A percentile compares a stretch with the other conserved stretches of the same genome.
phyloP scores from a whole-genome alignment of 176 grass and related monocot genomes.

The Musa acuminata region DNA sequence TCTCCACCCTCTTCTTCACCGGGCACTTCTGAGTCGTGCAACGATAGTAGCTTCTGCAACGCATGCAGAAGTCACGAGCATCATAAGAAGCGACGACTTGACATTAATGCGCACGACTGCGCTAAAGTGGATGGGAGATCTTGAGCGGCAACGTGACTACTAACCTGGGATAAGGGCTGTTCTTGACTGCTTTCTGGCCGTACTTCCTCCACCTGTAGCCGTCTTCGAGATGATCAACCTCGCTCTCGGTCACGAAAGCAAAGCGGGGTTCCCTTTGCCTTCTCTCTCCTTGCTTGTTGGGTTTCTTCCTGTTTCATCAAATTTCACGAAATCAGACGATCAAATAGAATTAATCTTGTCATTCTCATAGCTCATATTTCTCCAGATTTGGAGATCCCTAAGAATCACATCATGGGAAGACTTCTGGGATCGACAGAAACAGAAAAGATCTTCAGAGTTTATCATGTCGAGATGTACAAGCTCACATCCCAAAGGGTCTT shows the following conservation, averaged over 20 bases:
- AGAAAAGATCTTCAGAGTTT: not conserved
- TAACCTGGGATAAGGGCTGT: slow-evolving; percentile 91
- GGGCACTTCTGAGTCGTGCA: slow-evolving; percentile 93
- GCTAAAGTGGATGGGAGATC: too few relatives aligned
- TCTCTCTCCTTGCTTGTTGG: slow-evolving; percentile 60
- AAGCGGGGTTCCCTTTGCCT: slow-evolving; percentile 59
- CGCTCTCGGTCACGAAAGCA: slow-evolving; percentile 97
- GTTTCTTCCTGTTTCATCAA: slow-evolving; percentile 32
- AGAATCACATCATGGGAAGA: not conserved
- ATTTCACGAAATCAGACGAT: too few relatives aligned
- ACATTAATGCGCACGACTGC: too few relatives aligned
- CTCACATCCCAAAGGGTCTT: not conserved
- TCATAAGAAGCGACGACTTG: not conserved
- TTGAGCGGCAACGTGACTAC: not conserved
- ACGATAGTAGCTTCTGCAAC: slow-evolving; percentile 89
- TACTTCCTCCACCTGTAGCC: slow-evolving; percentile 99
- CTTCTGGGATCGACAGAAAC: not conserved
- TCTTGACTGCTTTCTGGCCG: slow-evolving; percentile 98
- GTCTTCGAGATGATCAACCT: slow-evolving; percentile 96
- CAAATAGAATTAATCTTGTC: too few relatives aligned
- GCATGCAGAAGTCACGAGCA: not conserved
- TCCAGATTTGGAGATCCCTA: too few relatives aligned
- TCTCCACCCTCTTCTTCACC: slow-evolving; percentile 96
- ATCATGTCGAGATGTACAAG: too few relatives aligned
- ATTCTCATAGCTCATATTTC: too few relatives aligned